phyloP scores from a whole-genome alignment of 208 protist genomes.

The Tritrichomonas foetus region DNA sequence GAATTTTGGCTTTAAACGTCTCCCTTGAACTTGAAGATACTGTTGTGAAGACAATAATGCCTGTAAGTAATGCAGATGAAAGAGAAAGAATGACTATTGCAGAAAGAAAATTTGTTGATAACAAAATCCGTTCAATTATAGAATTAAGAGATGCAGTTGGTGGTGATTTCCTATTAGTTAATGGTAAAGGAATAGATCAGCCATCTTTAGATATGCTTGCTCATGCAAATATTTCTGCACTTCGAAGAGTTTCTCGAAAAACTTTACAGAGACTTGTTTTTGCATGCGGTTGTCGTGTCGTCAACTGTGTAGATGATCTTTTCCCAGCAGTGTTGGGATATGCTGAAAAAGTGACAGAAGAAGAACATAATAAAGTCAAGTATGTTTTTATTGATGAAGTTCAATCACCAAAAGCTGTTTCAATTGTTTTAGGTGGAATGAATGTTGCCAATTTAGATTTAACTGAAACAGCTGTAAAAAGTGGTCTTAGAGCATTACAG shows the following conservation, averaged over 20 bases:
- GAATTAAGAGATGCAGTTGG: background rate
- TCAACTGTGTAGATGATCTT: conserved; percentile 16
- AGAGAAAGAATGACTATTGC: conserved; percentile 13
- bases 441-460: background rate
- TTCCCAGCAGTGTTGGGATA: background rate
- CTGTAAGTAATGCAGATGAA: conserved; percentile 8
- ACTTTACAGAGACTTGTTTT: background rate
- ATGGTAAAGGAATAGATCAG: background rate
- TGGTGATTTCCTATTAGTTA: conserved; percentile 3
- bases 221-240: background rate
- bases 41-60: background rate
- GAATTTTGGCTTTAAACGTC: background rate
- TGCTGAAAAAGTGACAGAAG: conserved; percentile 36
- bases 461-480: background rate
- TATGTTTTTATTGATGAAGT: conserved; percentile 40
- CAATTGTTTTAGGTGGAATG: background rate
- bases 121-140: background rate
- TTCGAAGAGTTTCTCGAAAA: background rate
- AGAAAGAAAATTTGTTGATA: background rate
- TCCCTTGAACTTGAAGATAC: background rate
- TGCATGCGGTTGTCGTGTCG: background rate
- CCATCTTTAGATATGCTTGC: conserved; percentile 9
- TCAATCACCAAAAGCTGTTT: background rate
- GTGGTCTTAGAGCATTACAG: background rate
- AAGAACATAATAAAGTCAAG: background rate